Evolutionary conservation across 495 filamentous ascomycete species (phyloP), one percentile per base, ranked within the genome.

Genomic region (Hyaloscypha variabilis): DNA sequence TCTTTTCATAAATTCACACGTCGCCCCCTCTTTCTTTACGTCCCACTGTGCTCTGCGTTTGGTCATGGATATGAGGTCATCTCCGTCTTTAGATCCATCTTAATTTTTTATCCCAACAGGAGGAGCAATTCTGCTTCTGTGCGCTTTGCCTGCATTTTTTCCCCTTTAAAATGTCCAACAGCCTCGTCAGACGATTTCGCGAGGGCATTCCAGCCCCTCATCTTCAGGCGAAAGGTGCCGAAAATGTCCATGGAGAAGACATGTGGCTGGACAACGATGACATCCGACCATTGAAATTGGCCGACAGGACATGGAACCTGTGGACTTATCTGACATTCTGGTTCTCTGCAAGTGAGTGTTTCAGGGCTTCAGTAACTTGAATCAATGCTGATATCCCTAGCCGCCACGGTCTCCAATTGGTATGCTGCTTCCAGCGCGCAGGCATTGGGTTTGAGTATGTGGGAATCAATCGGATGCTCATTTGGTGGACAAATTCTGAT

Each of bases 251-350:
- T 58, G 68, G 68, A 50, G 56, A 70, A 30, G 60, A 70, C 61
- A 60, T 67, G 56, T 71, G 68, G 69, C 64, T 78, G 36, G 76
- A 78, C 64, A 78, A 78, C 64, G 72, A 77, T 62, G 76, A 76
- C 24, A 76, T 78, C 50, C 74, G 75, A 23, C 76, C 76, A 8
- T 72, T 73, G 17, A 72, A 73, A 61, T 58, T 71, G 1, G 68
- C 71, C 36, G 72, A 78, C 52, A 67, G 76, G 26, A 77, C 75
- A 42, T 78, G 76, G 76, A 69, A 69, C 24, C 71, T 73, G n/a
- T 68, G 75, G 64, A 77, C 76, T 2, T 78, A 78, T 52, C 69
- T 77, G 14, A 67, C 72, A 25, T 78, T 78, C 58, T 78, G 76
- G 76, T 78, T 76, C 60, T 77, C 76, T 8, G 76, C 76, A 10